Conservation (phyloP, 2,329 filamentous ascomycete species). For the Diaporthe sp. region DNA sequence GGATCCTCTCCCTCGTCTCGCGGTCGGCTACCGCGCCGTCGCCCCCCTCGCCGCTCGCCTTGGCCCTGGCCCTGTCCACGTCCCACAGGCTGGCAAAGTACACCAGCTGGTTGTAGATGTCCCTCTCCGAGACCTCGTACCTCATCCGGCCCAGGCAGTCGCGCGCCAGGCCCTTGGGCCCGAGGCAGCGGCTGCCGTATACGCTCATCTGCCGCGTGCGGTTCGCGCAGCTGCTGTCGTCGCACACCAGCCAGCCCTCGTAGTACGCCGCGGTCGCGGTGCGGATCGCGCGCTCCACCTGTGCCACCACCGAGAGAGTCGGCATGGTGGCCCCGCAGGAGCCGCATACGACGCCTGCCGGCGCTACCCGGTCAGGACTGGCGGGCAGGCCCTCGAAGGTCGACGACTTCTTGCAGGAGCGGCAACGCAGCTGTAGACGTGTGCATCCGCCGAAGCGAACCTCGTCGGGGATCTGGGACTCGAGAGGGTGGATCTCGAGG, state of each 20-base stretch:
- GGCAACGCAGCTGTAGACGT: conserved; percentile 82
- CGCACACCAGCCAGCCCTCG: conserved; percentile 89
- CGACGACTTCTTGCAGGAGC: conserved; percentile 78
- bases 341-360: conserved; percentile 80
- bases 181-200: conserved; percentile 89
- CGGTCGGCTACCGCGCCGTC: conserved; percentile 45
- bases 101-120: conserved; percentile 92
- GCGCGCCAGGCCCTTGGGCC: conserved; percentile 83
- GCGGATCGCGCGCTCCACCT: conserved; percentile 87
- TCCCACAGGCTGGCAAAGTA: conserved; percentile 90
- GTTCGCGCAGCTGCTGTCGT: conserved; percentile 87
- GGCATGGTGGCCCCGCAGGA: conserved; percentile 74
- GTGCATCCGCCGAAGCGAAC: conserved; percentile 87
- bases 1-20: conserved; percentile 72
- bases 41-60: conserved; percentile 54
- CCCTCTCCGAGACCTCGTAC: conserved; percentile 89
- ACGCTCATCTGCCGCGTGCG: conserved; percentile 93
- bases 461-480: conserved; percentile 92
- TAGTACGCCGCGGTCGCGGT: conserved; percentile 86
- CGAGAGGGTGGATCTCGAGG: conserved; percentile 86
- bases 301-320: conserved; percentile 81
- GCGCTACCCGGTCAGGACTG: conserved; percentile 70
- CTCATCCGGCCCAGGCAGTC: conserved; percentile 90
- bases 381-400: conserved; percentile 80
- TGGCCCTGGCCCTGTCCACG: conserved; percentile 79